These are phyloP conservation scores for Phytophthora sp. DNA, from an alignment of 352 stramenopile species.

Conservation along the genomic window DNA sequence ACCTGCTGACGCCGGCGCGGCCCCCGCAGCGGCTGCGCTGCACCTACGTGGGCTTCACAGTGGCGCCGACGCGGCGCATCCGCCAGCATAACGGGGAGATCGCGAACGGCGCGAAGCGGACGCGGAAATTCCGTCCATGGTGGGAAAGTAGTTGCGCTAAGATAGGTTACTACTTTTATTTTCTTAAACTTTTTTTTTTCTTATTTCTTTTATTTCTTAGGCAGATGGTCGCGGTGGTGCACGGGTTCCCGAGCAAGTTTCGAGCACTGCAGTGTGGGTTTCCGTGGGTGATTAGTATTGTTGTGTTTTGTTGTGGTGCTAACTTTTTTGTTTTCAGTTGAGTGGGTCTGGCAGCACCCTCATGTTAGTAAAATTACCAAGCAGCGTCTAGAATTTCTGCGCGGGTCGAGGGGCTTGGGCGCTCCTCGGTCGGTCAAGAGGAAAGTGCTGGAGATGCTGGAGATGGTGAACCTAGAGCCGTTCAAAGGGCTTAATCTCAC, in stretches of 20 bases:
- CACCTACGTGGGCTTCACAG: slow-evolving; percentile 79
- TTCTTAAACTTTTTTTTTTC: background rate
- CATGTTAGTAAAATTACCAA: slow-evolving; percentile 60
- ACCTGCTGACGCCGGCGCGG: slow-evolving; percentile 68
- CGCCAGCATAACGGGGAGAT: slow-evolving; percentile 83
- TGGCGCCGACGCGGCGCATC: slow-evolving; percentile 59
- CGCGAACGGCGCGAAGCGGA: slow-evolving; percentile 67
- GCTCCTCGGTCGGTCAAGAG: slow-evolving; percentile 64
- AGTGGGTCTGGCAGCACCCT: slow-evolving; percentile 84
- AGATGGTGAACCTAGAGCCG: slow-evolving; percentile 64
- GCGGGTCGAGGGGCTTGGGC: slow-evolving; percentile 46
- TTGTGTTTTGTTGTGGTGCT: background rate
- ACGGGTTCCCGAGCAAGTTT: slow-evolving; percentile 81
- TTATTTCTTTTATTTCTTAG: slow-evolving; percentile 31
- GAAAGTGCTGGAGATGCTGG: slow-evolving; percentile 73
- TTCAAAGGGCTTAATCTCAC: slow-evolving; percentile 56
- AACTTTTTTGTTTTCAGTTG: slow-evolving; percentile 42
- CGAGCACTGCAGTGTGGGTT: slow-evolving; percentile 76
- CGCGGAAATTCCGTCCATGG: slow-evolving; percentile 62
- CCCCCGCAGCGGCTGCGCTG: slow-evolving; percentile 55
- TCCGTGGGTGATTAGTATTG: background rate
- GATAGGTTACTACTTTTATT: background rate
- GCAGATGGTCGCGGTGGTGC: slow-evolving; percentile 77
- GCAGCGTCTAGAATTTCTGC: slow-evolving; percentile 36
- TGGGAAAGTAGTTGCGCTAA: slow-evolving; percentile 8